Percentiles rank a stretch among this genome's conserved stretches.
phyloP scores from a whole-genome alignment of 1,284 basidiomycete species.

The Apiotrichum montevideense region DNA sequence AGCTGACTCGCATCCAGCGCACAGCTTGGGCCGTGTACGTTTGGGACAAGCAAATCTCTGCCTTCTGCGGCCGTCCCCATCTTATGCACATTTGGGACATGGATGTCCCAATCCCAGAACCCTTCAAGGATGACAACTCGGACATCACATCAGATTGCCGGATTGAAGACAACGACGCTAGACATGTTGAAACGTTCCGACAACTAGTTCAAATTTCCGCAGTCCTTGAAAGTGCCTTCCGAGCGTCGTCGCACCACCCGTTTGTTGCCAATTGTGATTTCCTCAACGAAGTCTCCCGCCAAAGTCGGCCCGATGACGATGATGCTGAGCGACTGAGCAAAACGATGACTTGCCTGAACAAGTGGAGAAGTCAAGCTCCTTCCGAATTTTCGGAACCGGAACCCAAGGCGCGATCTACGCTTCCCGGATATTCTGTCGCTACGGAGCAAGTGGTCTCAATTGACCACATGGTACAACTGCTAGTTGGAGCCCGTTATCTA shows the following conservation, averaged over 20 bases:
- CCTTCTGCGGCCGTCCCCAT: slow-evolving; percentile 12
- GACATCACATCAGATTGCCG: not conserved
- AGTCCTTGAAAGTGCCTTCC: slow-evolving; percentile 7
- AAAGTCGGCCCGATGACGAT: slow-evolving; percentile 3
- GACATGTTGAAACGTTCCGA: slow-evolving; percentile 7
- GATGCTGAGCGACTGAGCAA: slow-evolving; percentile 9
- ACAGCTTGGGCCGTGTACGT: slow-evolving; percentile 14
- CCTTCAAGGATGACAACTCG: not conserved
- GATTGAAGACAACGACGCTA: slow-evolving; percentile 4
- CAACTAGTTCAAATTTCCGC: slow-evolving; percentile 9
- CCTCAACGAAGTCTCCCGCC: slow-evolving; percentile 7
- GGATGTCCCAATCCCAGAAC: slow-evolving; percentile 13
- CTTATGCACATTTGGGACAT: slow-evolving; percentile 13
- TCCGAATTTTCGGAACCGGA: not conserved
- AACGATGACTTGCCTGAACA: slow-evolving; percentile 2
- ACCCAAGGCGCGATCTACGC: not conserved
- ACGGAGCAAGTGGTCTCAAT: slow-evolving; percentile 11
- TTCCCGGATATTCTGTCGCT: slow-evolving; percentile 5
- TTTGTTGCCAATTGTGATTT: slow-evolving; percentile 9
- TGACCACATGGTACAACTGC: slow-evolving; percentile 12
- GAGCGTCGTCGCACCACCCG: slow-evolving; percentile 10
- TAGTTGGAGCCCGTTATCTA: slow-evolving; percentile 8
- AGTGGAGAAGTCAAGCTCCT: slow-evolving; percentile 1
- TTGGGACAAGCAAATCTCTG: slow-evolving; percentile 15
- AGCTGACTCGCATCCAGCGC: slow-evolving; percentile 2